A percentile compares a stretch with the other conserved stretches of the same genome.
These are phyloP conservation scores for Tinospora cordifolia DNA, from an alignment of 164 flowering plant genomes.

Conservation along the genomic window DNA sequence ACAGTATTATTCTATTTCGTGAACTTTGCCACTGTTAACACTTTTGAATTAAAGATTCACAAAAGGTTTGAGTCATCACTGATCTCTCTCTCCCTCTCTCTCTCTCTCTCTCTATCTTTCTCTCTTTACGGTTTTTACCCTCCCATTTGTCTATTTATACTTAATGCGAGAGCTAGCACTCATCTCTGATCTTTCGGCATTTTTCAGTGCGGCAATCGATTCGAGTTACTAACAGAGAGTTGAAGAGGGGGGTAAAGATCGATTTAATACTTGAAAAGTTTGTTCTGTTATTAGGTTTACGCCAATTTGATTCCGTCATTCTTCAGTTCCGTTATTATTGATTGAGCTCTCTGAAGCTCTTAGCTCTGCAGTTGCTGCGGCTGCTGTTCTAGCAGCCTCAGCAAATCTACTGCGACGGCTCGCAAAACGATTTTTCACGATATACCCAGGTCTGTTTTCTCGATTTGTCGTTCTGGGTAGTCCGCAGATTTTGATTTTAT, in stretches of 20 bases:
- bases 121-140: neutral
- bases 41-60: neutral
- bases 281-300: neutral
- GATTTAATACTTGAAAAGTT: neutral
- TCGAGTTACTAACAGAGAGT: neutral
- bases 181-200: neutral
- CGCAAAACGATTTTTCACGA: constrained; percentile 16
- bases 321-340: neutral
- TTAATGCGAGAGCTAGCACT: neutral
- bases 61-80: neutral
- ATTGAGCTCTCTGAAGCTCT: neutral
- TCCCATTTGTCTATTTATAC: neutral
- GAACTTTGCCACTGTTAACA: neutral
- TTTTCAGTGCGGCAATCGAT: neutral
- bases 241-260: neutral
- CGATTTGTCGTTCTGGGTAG: constrained; percentile 21
- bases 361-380: too few species aligned
- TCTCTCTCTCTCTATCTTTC: constrained; percentile 1
- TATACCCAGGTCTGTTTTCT: constrained; percentile 31
- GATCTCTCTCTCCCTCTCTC: constrained; percentile 4
- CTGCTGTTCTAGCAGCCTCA: constrained; percentile 18
- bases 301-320: neutral
- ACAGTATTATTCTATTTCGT: too few species aligned
- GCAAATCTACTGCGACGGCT: constrained; percentile 25
- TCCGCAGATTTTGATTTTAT: constrained; percentile 15